Evolutionary conservation across 495 filamentous ascomycete species (phyloP), one percentile per base, ranked within the genome.

Genomic region (Aspergillus incahuasiensis): DNA sequence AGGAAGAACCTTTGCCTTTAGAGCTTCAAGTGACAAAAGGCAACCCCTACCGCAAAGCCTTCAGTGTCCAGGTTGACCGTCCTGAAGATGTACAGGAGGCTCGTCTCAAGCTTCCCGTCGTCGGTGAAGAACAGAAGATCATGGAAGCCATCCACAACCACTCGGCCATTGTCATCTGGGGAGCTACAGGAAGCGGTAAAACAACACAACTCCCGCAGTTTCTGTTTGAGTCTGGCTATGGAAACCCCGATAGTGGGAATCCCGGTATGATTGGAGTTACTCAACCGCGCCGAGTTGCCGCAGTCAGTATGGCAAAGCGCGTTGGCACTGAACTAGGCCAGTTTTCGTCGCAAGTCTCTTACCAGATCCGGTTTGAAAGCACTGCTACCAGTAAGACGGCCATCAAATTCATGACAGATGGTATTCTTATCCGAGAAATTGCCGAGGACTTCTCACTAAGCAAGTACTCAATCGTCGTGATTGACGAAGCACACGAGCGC

Each of bases 361-460:
- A 97, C 68, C 92, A 96, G 64, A 96, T 99, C 61, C 86, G 95
- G 25, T 97, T 96, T 61, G 95, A 99, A 58, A 87, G 86, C 30
- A 91, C 85, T 2, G 85, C 86, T 1, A 82, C 82, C n/a, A 79
- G 82, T 39, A 86, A 92, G 55, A 99, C 95, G 0, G 87, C 91
- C 2, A 85, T 97, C 67, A 99, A 99, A 69, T 99, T 97, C 71
- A 97, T 99, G 91, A 99, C 95, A 0, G 95, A 99, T 68, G 95
- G 95, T 76, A 90, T 99, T 21, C 76, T 99, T 53, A 79, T 99
- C 13, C 85, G 92, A 47, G 95, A 99, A 65, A 87, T 96, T 42
- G 83, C 89, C 0, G 83, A 92, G 54, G 95, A 99, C 65, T 92
- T 97, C 68, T 75, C 89, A 4, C 74, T 99, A 22, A 82, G 78